Conservation (phyloP, 2,329 filamentous ascomycete species). For the Lecanicillium sp. region DNA sequence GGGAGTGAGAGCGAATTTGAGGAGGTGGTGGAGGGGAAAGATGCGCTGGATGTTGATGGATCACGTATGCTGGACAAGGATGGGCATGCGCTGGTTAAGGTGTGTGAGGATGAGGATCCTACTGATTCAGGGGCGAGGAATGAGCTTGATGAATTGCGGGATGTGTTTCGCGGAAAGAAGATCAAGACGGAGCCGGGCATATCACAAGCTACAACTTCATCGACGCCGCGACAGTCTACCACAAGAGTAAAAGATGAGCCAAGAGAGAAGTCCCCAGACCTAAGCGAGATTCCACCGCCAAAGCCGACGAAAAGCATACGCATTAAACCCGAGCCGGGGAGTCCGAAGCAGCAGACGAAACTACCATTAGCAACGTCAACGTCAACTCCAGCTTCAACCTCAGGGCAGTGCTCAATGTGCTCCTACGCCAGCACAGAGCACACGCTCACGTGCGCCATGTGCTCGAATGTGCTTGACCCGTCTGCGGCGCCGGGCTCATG, state of each 20-base stretch:
- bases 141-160: conserved; percentile 59
- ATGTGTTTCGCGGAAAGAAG: conserved; percentile 19
- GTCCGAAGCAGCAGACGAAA: too few relatives aligned
- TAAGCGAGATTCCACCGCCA: conserved; percentile 1
- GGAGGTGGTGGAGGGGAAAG: conserved; percentile 31
- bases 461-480: conserved; percentile 60
- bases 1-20: conserved; percentile 43
- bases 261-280: background rate
- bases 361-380: background rate
- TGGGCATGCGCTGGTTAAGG: conserved; percentile 61
- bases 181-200: conserved; percentile 15
- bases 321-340: too few relatives aligned
- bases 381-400: background rate
- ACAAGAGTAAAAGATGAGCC: background rate
- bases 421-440: conserved; percentile 53
- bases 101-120: conserved; percentile 62
- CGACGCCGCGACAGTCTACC: too few relatives aligned
- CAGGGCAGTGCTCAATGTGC: conserved; percentile 52
- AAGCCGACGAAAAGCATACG: background rate
- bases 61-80: conserved; percentile 56
- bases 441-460: conserved; percentile 57
- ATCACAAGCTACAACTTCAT: too few relatives aligned
- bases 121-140: conserved; percentile 35
- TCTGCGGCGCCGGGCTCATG: conserved; percentile 50
- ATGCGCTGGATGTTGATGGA: conserved; percentile 58